Evolutionary conservation across 306 rosid species (phyloP).

Genomic region (Acacia crassicarpa): DNA sequence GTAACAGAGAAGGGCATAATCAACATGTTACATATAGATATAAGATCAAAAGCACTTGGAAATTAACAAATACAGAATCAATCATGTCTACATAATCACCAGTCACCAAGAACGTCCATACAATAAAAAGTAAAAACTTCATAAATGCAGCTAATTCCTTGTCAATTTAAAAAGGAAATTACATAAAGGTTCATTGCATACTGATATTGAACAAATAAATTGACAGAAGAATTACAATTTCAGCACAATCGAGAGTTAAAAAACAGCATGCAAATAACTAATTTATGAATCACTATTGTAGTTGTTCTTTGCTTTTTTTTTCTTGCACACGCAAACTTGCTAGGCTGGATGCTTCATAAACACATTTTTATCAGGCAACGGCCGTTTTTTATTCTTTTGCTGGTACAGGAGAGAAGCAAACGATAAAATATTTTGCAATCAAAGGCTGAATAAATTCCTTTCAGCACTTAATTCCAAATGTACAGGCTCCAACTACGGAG

Average conservation of each 20-base stretch:
- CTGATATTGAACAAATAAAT: conserved; percentile 1
- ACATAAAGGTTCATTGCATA: background rate
- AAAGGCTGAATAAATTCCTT: conserved; percentile 2
- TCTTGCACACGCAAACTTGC: background rate
- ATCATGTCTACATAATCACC: background rate
- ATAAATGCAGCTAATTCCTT: background rate
- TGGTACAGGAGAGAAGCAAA: background rate
- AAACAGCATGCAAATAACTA: background rate
- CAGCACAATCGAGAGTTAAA: background rate
- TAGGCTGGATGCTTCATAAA: background rate
- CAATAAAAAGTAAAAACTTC: background rate
- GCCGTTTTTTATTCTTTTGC: background rate
- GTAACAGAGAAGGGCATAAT: conserved; percentile 7
- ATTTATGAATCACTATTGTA: background rate
- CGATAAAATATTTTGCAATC: background rate
- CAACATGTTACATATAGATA: conserved; percentile 12
- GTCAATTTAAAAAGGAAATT: background rate
- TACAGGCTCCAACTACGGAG: background rate
- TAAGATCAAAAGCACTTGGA: conserved; percentile 13
- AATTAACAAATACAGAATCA: background rate
- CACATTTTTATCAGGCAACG: background rate
- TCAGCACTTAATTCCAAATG: background rate
- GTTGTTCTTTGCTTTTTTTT: background rate
- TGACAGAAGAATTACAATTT: background rate
- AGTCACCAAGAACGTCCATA: conserved; percentile 1